Conservation (phyloP, 257 asterid species). For the Solanum phureja region DNA sequence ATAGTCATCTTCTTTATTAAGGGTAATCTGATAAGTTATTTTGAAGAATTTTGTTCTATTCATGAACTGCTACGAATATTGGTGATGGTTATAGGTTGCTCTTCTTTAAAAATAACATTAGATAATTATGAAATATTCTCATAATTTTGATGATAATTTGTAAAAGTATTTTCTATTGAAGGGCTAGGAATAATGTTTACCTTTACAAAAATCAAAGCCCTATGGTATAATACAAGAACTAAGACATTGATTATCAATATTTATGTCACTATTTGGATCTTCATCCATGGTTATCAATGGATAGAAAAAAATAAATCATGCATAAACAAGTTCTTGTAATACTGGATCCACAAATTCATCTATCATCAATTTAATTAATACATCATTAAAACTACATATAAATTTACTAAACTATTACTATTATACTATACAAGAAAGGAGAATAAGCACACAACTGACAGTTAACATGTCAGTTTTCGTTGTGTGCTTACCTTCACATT, state of each 20-base stretch:
- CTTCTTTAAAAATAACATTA: too few species aligned
- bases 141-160: neutral
- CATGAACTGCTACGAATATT: too few species aligned
- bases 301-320: neutral
- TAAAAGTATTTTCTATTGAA: neutral
- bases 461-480: too few species aligned
- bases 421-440: neutral
- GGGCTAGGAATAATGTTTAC: too few species aligned
- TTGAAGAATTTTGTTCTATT: too few species aligned
- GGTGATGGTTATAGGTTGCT: too few species aligned
- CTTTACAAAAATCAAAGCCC: neutral
- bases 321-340: too few species aligned
- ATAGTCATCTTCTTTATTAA: neutral
- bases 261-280: neutral
- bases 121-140: neutral
- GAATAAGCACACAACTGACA: neutral
- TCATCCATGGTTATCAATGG: neutral
- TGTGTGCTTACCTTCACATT: neutral
- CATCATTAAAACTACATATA: neutral
- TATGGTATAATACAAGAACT: neutral
- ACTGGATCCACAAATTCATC: neutral
- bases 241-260: neutral
- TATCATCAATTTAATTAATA: neutral
- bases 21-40: neutral
- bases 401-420: too few species aligned